Percentiles rank a stretch among this genome's conserved stretches.
Conservation (phyloP, 176 grass and related monocot genomes). For the Areca catechu region DNA sequence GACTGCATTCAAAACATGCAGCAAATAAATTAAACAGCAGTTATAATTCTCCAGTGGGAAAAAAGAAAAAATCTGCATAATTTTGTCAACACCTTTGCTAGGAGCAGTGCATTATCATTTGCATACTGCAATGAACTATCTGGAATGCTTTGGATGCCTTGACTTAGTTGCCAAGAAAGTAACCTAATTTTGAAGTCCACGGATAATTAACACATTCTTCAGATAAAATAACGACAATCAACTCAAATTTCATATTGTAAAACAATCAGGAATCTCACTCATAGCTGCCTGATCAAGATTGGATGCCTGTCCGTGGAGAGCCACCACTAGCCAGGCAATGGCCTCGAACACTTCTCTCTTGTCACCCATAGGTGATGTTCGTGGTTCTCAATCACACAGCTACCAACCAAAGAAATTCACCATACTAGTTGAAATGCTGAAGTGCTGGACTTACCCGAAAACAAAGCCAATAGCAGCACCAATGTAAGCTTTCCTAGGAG, state of each 20-base stretch:
- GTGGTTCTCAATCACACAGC: too few relatives aligned
- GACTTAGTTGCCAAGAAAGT: constrained; percentile 69
- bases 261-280: background rate
- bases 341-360: too few relatives aligned
- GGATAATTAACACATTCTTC: background rate
- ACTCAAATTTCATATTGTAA: background rate
- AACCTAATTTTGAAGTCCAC: constrained; percentile 25
- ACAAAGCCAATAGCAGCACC: constrained; percentile 50
- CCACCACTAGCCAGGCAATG: too few relatives aligned
- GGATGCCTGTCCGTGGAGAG: too few relatives aligned
- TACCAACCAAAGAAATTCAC: too few relatives aligned
- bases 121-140: constrained; percentile 43
- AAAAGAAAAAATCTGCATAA: too few relatives aligned
- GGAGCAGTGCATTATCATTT: constrained; percentile 38
- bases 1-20: constrained; percentile 33
- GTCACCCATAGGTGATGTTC: too few relatives aligned
- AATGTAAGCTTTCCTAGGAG: constrained; percentile 43
- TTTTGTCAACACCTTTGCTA: constrained; percentile 39
- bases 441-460: constrained; percentile 61
- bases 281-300: background rate
- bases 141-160: constrained; percentile 60
- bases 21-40: constrained; percentile 9
- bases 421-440: background rate
- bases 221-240: background rate
- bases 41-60: too few relatives aligned